Conservation (phyloP, 768 basidiomycete genomes). For the Boletus bicolor region DNA sequence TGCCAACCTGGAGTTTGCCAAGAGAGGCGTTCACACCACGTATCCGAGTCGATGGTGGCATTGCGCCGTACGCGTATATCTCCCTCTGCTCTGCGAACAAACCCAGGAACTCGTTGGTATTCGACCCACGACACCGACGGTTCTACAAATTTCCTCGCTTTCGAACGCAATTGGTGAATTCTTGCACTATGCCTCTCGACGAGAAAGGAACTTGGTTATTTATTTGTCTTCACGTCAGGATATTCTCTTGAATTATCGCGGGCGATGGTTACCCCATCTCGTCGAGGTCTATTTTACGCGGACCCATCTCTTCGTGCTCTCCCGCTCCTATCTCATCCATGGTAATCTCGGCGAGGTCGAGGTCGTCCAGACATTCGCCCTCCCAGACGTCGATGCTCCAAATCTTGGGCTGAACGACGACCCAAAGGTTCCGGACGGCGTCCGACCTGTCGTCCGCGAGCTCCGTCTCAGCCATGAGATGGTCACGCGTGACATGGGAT, state of each 20-base stretch:
- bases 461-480: slow-evolving; percentile 24
- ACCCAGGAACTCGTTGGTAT: slow-evolving; percentile 15
- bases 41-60: slow-evolving; percentile 8
- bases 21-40: slow-evolving; percentile 12
- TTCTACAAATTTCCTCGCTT: slow-evolving; percentile 24
- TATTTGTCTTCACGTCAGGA: slow-evolving; percentile 2
- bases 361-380: slow-evolving; percentile 20
- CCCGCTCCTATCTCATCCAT: slow-evolving; percentile 13
- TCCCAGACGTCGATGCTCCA: slow-evolving; percentile 12
- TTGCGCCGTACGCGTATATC: slow-evolving; percentile 15
- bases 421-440: background rate
- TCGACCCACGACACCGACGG: slow-evolving; percentile 11
- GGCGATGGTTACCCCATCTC: slow-evolving; percentile 20
- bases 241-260: slow-evolving; percentile 14
- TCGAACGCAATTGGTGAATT: slow-evolving; percentile 11
- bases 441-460: background rate
- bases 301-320: slow-evolving; percentile 18
- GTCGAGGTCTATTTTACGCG: slow-evolving; percentile 14
- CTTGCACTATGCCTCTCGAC: background rate
- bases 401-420: background rate
- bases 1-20: slow-evolving; percentile 12
- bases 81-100: slow-evolving; percentile 9
- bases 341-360: slow-evolving; percentile 7
- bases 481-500: slow-evolving; percentile 6
- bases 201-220: background rate